phyloP scores from a whole-genome alignment of 495 filamentous ascomycete genomes.

The Podospora tetraspora region DNA sequence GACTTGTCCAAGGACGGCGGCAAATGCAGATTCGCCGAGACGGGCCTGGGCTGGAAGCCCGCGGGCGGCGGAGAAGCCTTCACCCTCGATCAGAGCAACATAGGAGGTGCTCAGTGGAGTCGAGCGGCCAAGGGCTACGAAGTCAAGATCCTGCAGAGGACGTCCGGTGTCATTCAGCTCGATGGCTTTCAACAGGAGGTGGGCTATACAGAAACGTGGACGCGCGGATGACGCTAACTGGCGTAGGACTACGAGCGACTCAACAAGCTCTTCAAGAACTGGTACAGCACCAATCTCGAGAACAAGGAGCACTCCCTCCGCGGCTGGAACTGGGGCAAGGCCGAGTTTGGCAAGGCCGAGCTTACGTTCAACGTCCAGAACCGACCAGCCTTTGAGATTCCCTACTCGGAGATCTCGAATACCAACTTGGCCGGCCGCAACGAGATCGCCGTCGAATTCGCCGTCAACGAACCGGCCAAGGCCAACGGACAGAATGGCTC shows the following conservation, averaged over 20 bases:
- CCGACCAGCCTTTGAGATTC: constrained; percentile 93
- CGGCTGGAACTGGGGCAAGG: constrained; percentile 99
- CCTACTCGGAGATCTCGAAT: constrained; percentile 96
- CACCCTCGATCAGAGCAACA: constrained; percentile 77
- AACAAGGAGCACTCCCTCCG: constrained; percentile 88
- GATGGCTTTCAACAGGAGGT: constrained; percentile 95
- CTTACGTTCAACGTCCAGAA: constrained; percentile 95
- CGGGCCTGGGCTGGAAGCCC: constrained; percentile 91
- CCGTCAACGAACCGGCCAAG: constrained; percentile 59
- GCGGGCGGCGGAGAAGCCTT: constrained; percentile 82
- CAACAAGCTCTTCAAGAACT: constrained; percentile 86
- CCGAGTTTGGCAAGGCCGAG: constrained; percentile 92
- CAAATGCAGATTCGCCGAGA: constrained; percentile 89
- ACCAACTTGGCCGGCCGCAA: constrained; percentile 97
- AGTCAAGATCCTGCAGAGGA: constrained; percentile 79
- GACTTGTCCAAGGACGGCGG: constrained; percentile 86
- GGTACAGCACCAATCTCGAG: constrained; percentile 91
- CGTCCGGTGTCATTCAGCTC: constrained; percentile 80
- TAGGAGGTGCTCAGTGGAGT: constrained; percentile 88
- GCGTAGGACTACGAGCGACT: constrained; percentile 81
- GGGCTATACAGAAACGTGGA: constrained; percentile 1
- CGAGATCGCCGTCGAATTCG: constrained; percentile 94
- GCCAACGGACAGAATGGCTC: constrained; percentile 72
- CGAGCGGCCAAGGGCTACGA: constrained; percentile 88
- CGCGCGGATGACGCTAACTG: constrained; percentile 3